Evolutionary conservation across 805 yeast genomes (phyloP).

Genomic region (Candida morakotiae): DNA sequence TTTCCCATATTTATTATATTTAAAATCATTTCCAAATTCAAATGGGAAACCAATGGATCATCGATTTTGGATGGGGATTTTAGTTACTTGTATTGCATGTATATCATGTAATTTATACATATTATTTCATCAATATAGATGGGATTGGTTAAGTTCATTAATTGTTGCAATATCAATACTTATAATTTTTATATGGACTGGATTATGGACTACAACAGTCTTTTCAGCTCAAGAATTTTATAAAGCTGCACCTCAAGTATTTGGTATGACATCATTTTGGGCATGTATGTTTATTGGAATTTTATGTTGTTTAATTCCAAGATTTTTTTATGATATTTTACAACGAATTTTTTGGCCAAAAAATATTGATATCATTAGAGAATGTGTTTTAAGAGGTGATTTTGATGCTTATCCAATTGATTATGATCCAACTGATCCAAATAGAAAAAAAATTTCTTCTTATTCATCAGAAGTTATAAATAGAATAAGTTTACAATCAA

Average conservation of each 20-base stretch:
- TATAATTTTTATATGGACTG: conserved; percentile 71
- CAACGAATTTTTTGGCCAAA: conserved; percentile 53
- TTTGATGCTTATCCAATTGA: conserved; percentile 60
- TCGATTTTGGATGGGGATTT: conserved; percentile 67
- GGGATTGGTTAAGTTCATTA: conserved; percentile 73
- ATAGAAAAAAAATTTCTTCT: conserved; percentile 49
- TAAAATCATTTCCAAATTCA: conserved; percentile 23
- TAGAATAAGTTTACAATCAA: conserved; percentile 14
- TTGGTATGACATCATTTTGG: conserved; percentile 65
- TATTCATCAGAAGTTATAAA: conserved; percentile 23
- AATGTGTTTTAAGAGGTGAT: conserved; percentile 63
- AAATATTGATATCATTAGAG: conserved; percentile 72
- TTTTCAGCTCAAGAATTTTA: conserved; percentile 51
- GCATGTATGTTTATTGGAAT: conserved; percentile 63
- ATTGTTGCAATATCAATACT: conserved; percentile 56
- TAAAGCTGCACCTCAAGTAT: conserved; percentile 60
- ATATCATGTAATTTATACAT: conserved; percentile 65
- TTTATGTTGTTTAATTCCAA: conserved; percentile 60
- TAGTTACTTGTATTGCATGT: conserved; percentile 64
- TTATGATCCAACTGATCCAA: conserved; percentile 80
- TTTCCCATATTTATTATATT: conserved; percentile 58
- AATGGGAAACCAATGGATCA: conserved; percentile 65
- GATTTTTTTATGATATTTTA: conserved; percentile 57
- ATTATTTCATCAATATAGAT: conserved; percentile 63
- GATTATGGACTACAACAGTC: conserved; percentile 63